Percentiles rank a stretch among this genome's conserved stretches.
Conservation (phyloP, 352 stramenopile genomes). For the Lagenidium giganteum region DNA sequence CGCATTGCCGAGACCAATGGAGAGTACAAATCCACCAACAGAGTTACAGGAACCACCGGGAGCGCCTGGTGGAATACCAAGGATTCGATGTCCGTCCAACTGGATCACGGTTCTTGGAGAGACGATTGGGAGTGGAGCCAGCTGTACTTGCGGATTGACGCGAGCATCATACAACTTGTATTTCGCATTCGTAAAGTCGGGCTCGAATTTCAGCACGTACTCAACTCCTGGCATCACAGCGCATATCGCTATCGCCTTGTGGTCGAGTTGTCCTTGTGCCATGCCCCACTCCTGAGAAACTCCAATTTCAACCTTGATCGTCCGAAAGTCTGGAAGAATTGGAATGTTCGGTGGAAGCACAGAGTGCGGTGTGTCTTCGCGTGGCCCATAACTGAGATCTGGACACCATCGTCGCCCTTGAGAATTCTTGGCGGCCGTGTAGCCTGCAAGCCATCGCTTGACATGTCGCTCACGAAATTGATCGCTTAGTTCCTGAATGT, state of each 20-base stretch:
- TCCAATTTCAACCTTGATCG: slow-evolving; percentile 30
- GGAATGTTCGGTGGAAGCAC: slow-evolving; percentile 29
- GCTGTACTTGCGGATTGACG: slow-evolving; percentile 19
- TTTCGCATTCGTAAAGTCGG: slow-evolving; percentile 29
- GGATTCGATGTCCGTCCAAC: slow-evolving; percentile 31
- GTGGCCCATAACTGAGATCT: slow-evolving; percentile 28
- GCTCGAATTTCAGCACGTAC: slow-evolving; percentile 30
- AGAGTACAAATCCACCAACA: slow-evolving; percentile 34
- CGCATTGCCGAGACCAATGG: slow-evolving; percentile 20
- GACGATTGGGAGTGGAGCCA: slow-evolving; percentile 26
- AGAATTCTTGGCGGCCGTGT: slow-evolving; percentile 21
- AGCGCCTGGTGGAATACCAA: slow-evolving; percentile 29
- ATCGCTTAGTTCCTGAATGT: slow-evolving; percentile 8
- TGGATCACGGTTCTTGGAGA: slow-evolving; percentile 26
- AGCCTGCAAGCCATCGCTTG: slow-evolving; percentile 9
- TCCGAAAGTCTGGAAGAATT: slow-evolving; percentile 27
- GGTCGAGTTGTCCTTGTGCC: slow-evolving; percentile 29
- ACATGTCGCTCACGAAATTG: slow-evolving; percentile 8
- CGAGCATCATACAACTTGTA: slow-evolving; percentile 36
- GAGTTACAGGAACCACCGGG: slow-evolving; percentile 19
- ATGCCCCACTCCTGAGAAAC: slow-evolving; percentile 30
- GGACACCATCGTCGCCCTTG: slow-evolving; percentile 19
- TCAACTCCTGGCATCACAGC: slow-evolving; percentile 31
- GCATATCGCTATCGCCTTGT: slow-evolving; percentile 28
- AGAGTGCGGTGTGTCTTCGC: slow-evolving; percentile 16